Conservation (phyloP, 192 early-diverging fungal genomes). For the Linnemannia zychae region DNA sequence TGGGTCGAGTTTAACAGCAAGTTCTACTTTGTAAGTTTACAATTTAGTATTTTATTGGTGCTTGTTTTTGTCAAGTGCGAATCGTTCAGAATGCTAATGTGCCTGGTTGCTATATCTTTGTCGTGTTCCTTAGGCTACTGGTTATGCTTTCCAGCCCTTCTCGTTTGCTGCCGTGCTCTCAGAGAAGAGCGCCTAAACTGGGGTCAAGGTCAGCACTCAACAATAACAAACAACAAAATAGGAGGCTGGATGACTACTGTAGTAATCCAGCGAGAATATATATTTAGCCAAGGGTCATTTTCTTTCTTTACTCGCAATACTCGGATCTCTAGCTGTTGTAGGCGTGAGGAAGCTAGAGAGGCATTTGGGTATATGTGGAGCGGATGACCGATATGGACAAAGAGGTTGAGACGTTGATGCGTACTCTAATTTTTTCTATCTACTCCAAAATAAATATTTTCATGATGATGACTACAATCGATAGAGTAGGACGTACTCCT, state of each 20-base stretch:
- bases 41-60: not conserved
- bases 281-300: no score
- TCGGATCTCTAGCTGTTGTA: no score
- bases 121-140: constrained; percentile 68
- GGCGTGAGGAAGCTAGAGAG: not conserved
- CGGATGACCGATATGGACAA: no score
- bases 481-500: not conserved
- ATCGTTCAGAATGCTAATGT: not conserved
- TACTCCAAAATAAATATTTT: not conserved
- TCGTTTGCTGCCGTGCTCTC: constrained; percentile 71
- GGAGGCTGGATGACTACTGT: not conserved
- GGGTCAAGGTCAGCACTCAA: not conserved
- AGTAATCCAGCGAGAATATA: no score
- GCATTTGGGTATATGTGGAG: not conserved
- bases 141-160: constrained; percentile 92
- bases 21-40: constrained; percentile 79
- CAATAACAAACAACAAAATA: not conserved
- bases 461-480: not conserved
- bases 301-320: no score
- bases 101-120: not conserved
- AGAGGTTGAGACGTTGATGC: not conserved
- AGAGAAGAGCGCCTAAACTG: constrained; percentile 37
- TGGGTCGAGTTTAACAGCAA: constrained; percentile 99
- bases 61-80: not conserved
- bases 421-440: not conserved